Evolutionary conservation across 805 yeast genomes (phyloP), one percentile per base, ranked within the genome.

Genomic region (Yarrowia deformans): DNA sequence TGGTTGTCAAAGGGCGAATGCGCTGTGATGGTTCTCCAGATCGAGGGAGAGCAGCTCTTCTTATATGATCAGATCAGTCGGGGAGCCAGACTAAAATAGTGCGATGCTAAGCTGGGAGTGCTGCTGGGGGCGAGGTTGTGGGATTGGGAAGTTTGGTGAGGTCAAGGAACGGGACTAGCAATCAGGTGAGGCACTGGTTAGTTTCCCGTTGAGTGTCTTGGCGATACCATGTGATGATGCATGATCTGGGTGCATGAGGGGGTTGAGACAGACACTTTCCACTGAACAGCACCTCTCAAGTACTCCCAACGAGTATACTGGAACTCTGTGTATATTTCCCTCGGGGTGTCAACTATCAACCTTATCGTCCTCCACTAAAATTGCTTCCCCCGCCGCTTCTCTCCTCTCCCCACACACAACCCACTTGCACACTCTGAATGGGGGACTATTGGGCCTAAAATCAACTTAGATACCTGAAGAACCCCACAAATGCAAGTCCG

Each of bases 81-180:
- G 8, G 19, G 45, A 3, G 16, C 37, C n/a, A 19, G 18, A 10
- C 45, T 39, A 54, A 54, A 54, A 54, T 54, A 54, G 60, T 12
- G 60, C 39, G 60, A 37, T 54, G 60, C 60, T 54, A 54, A 54
- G 60, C 18, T 18, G 45, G 5, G 45, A n/a, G 40, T 8, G 58
- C 42, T 52, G n/a, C 43, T 18, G 39, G 10, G 3, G 29, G 29
- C 29, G 32, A 34, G 43, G 29, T 18, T 18, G 42, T 19, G 16
- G 43, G 19, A 4, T 14, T 32, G 39, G 8, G 13, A n/a, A 32
- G 18, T 8, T 18, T 19, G 8, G 16, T 19, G 49, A 45, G 49
- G 49, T 45, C 49, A 10, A 35, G 45, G 19, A 54, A 23, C 32
- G 34, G 43, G 8, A 18, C 60, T 54, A 54, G 60, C 45, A 34